A percentile compares a stretch with the other conserved stretches of the same genome.
phyloP scores from a whole-genome alignment of 345 rosid species.

The Noccaea bulbosa region DNA sequence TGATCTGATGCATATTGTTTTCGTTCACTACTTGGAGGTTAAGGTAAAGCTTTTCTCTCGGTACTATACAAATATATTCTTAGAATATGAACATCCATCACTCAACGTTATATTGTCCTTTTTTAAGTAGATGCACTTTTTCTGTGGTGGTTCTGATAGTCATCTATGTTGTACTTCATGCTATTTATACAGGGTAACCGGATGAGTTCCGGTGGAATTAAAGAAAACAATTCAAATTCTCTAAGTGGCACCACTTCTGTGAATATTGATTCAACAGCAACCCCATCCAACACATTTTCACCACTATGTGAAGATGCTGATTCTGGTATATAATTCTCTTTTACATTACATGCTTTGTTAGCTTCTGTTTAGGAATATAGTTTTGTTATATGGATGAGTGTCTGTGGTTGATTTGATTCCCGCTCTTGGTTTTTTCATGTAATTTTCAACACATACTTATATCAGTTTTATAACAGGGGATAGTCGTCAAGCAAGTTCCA shows the following conservation, averaged over 20 bases:
- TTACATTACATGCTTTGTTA: slow-evolving; percentile 2
- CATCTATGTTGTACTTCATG: slow-evolving; percentile 14
- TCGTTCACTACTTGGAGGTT: slow-evolving; percentile 94
- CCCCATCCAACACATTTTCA: slow-evolving; percentile 74
- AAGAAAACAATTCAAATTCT: slow-evolving; percentile 53
- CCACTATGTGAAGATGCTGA: slow-evolving; percentile 84
- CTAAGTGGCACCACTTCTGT: slow-evolving; percentile 57
- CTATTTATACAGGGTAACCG: slow-evolving; percentile 61
- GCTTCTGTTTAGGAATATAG: slow-evolving; percentile 23
- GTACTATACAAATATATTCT: slow-evolving; percentile 15
- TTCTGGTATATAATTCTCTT: slow-evolving; percentile 63
- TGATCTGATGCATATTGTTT: slow-evolving; percentile 83
- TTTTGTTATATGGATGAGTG: slow-evolving; percentile 1
- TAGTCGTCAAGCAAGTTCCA: slow-evolving; percentile 60
- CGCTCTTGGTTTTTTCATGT: slow-evolving; percentile 21
- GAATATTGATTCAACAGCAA: slow-evolving; percentile 65
- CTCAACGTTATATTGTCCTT: slow-evolving; percentile 14
- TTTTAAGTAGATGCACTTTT: slow-evolving; percentile 8
- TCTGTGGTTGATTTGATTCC: slow-evolving; percentile 20
- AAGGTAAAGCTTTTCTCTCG: slow-evolving; percentile 56
- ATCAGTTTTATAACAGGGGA: slow-evolving; percentile 57
- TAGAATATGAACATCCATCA: slow-evolving; percentile 7
- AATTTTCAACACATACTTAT: slow-evolving; percentile 25
- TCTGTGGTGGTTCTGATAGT: slow-evolving; percentile 28
- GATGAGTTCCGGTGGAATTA: slow-evolving; percentile 52